Percentiles rank a stretch among this genome's conserved stretches.
phyloP scores from a whole-genome alignment of 441 rosid species.

The Hura crepitans region DNA sequence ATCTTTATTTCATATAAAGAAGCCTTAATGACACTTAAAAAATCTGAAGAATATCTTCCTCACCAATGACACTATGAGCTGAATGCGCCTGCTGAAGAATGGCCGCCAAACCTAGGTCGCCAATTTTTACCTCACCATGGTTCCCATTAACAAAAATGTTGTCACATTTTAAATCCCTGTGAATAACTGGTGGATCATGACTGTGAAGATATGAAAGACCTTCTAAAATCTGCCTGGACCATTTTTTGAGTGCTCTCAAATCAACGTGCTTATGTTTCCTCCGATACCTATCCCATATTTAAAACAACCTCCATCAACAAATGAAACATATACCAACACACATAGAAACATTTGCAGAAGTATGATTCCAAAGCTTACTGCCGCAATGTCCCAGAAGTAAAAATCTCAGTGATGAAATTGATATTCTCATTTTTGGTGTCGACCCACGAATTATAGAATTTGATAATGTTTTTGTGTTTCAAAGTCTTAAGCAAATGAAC shows the following conservation, averaged over 20 bases:
- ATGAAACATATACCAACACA: not conserved
- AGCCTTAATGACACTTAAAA: not conserved
- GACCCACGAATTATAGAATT: slow-evolving; percentile 65
- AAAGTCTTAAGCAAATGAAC: slow-evolving; percentile 68
- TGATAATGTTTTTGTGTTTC: slow-evolving; percentile 66
- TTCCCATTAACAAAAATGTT: slow-evolving; percentile 80
- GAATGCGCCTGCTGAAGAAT: slow-evolving; percentile 71
- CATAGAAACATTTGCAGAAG: not conserved
- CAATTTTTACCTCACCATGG: slow-evolving; percentile 77
- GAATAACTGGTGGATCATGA: slow-evolving; percentile 66
- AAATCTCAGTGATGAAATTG: slow-evolving; percentile 79
- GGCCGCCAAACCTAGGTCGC: slow-evolving; percentile 79
- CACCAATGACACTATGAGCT: slow-evolving; percentile 65
- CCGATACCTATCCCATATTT: slow-evolving; percentile 42
- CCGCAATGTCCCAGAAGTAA: slow-evolving; percentile 72
- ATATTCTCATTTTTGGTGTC: slow-evolving; percentile 56
- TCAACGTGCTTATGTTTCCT: slow-evolving; percentile 71
- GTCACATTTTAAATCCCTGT: slow-evolving; percentile 78
- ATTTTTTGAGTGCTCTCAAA: slow-evolving; percentile 71
- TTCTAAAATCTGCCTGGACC: slow-evolving; percentile 70
- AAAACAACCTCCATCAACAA: not conserved
- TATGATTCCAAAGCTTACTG: slow-evolving; percentile 37
- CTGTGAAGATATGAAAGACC: slow-evolving; percentile 66
- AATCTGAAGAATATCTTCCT: slow-evolving; percentile 8
- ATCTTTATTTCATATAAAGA: not conserved